Percentiles rank a stretch among this genome's conserved stretches.
Evolutionary conservation across 208 protist genomes (phyloP).

Genomic region (Hexamita inflata): DNA sequence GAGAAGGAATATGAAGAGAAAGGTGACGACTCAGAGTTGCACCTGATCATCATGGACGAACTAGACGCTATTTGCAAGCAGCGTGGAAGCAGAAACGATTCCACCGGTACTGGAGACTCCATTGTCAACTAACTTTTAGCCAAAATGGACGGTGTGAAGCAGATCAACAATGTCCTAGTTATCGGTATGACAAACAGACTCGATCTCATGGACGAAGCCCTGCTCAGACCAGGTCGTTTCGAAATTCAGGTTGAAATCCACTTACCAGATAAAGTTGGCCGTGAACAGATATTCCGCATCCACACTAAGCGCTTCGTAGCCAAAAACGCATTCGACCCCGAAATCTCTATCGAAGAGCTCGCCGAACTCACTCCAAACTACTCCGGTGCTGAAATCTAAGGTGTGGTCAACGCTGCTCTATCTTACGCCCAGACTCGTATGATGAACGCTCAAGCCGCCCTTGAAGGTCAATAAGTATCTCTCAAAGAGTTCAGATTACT

Average conservation of each 20-base stretch:
- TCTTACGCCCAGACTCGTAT: conserved; percentile 46
- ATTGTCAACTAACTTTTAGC: conserved; percentile 98
- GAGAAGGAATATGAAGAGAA: conserved; percentile 70
- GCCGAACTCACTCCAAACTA: conserved; percentile 88
- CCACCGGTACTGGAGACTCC: conserved; percentile 84
- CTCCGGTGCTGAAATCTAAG: conserved; percentile 76
- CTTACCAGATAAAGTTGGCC: conserved; percentile 84
- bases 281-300: conserved; percentile 93
- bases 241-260: conserved; percentile 77
- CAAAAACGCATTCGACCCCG: conserved; percentile 61
- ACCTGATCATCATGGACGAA: conserved; percentile 99
- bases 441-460: neutral
- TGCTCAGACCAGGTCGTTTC: conserved; percentile 90
- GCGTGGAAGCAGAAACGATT: conserved; percentile 64
- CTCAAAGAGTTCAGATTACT: conserved; percentile 27
- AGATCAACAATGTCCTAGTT: conserved; percentile 95
- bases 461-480: neutral
- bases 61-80: conserved; percentile 64
- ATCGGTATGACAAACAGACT: conserved; percentile 98
- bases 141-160: conserved; percentile 95
- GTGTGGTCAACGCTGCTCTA: conserved; percentile 59
- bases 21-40: conserved; percentile 80
- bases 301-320: conserved; percentile 80
- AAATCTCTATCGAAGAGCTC: conserved; percentile 74
- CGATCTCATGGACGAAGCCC: conserved; percentile 96